These are phyloP conservation scores for Xylariaceae sp. DNA, from an alignment of 2,329 filamentous ascomycete genomes.

Conservation along the genomic window DNA sequence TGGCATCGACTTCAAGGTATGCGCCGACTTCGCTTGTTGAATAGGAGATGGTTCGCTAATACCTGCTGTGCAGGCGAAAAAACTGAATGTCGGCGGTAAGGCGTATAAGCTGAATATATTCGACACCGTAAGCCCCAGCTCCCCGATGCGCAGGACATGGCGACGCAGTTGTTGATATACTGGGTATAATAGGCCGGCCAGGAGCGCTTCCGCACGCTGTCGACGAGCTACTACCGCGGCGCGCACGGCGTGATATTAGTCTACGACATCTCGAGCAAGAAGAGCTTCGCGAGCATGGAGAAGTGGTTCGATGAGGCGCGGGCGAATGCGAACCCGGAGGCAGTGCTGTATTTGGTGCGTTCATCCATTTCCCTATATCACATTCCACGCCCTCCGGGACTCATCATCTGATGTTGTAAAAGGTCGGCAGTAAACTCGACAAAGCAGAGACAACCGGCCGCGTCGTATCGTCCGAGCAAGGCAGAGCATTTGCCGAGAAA, in stretches of 20 bases:
- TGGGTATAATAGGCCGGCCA: slow-evolving; percentile 36
- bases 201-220: slow-evolving; percentile 46
- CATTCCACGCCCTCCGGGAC: too few species aligned
- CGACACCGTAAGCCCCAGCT: slow-evolving; percentile 39
- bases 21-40: neutral
- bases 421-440: slow-evolving; percentile 50
- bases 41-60: neutral
- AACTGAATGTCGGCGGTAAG: slow-evolving; percentile 46
- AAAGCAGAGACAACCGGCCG: slow-evolving; percentile 34
- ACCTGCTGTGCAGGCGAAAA: slow-evolving; percentile 41
- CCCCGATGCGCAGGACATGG: neutral
- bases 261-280: slow-evolving; percentile 45
- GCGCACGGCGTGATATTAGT: slow-evolving; percentile 46
- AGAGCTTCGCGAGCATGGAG: slow-evolving; percentile 48
- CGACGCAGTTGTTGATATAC: too few species aligned
- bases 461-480: slow-evolving; percentile 44
- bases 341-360: slow-evolving; percentile 43
- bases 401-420: too few species aligned
- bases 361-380: too few species aligned
- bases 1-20: slow-evolving; percentile 52
- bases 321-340: slow-evolving; percentile 43
- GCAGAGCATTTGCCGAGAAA: slow-evolving; percentile 40
- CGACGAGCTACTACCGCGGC: slow-evolving; percentile 47
- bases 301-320: slow-evolving; percentile 51
- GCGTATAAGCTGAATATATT: slow-evolving; percentile 50